phyloP scores from a whole-genome alignment of 306 rosid species.

The Glycyrrhiza uralensis region DNA sequence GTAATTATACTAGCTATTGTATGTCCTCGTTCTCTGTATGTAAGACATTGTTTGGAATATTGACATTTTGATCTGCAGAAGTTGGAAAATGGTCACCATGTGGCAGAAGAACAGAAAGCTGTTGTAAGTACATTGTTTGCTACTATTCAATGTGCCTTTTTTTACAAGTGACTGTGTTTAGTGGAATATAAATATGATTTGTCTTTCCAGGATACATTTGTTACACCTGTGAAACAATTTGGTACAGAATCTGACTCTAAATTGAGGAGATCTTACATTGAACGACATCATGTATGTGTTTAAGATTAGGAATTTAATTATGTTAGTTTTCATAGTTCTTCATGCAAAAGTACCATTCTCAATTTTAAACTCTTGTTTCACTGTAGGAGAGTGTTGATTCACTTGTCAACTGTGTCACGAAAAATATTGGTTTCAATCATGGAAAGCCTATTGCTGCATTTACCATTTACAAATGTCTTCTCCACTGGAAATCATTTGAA shows the following conservation, averaged over 20 bases:
- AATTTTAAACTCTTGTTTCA: constrained; percentile 23
- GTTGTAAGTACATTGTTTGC: constrained; percentile 43
- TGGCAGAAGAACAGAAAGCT: constrained; percentile 48
- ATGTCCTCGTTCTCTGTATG: not conserved
- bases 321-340: constrained; percentile 13
- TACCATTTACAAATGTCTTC: constrained; percentile 95
- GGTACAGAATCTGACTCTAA: constrained; percentile 82
- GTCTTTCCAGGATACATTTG: constrained; percentile 60
- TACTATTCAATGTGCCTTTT: not conserved
- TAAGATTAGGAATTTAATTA: constrained; percentile 17
- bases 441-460: constrained; percentile 99
- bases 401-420: constrained; percentile 75
- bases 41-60: constrained; percentile 12
- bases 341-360: not conserved
- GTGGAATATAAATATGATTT: constrained; percentile 19
- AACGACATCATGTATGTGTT: constrained; percentile 84
- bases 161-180: not conserved
- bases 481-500: constrained; percentile 99
- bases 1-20: constrained; percentile 29
- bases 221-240: constrained; percentile 72
- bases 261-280: constrained; percentile 72
- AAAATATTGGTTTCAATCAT: constrained; percentile 77
- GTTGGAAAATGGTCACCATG: constrained; percentile 77
- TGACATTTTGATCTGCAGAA: constrained; percentile 46
- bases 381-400: constrained; percentile 91